Evolutionary conservation across 495 filamentous ascomycete species (phyloP).

Genomic region (Xylaria intraflava): DNA sequence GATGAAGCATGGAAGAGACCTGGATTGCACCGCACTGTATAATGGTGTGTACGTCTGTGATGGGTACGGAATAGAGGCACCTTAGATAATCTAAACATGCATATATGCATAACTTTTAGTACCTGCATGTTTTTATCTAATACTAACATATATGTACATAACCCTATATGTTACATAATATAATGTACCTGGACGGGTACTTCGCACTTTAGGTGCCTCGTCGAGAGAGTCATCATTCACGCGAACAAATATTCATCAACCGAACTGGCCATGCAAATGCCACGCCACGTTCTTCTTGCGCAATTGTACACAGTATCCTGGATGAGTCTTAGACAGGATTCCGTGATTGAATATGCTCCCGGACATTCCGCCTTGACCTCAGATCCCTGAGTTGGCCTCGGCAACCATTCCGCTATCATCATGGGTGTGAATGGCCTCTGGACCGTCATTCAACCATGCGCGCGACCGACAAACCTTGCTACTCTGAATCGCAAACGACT

Average conservation of each 20-base stretch:
- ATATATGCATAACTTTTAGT: background rate
- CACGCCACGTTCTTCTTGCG: background rate
- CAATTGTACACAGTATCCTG: background rate
- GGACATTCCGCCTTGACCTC: slow-evolving; percentile 6
- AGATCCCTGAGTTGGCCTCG: slow-evolving; percentile 1
- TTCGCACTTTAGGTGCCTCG: slow-evolving; percentile 10
- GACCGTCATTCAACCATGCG: slow-evolving; percentile 88
- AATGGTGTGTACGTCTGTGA: too few species aligned
- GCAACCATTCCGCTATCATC: slow-evolving; percentile 10
- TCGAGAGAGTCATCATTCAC: slow-evolving; percentile 21
- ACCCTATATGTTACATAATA: too few species aligned
- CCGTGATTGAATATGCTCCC: slow-evolving; percentile 1
- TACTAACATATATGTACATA: background rate
- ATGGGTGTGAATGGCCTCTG: slow-evolving; percentile 99
- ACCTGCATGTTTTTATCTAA: background rate
- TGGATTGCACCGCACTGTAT: too few species aligned
- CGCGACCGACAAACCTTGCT: slow-evolving; percentile 84
- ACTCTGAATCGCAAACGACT: slow-evolving; percentile 92
- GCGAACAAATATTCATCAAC: background rate
- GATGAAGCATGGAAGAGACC: too few species aligned
- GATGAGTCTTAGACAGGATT: background rate
- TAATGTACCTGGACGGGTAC: too few species aligned
- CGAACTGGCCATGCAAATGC: background rate
- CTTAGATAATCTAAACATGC: too few species aligned
- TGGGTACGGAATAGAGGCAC: too few species aligned